Conservation (phyloP, 441 rosid genomes). For the Adansonia gregorii region DNA sequence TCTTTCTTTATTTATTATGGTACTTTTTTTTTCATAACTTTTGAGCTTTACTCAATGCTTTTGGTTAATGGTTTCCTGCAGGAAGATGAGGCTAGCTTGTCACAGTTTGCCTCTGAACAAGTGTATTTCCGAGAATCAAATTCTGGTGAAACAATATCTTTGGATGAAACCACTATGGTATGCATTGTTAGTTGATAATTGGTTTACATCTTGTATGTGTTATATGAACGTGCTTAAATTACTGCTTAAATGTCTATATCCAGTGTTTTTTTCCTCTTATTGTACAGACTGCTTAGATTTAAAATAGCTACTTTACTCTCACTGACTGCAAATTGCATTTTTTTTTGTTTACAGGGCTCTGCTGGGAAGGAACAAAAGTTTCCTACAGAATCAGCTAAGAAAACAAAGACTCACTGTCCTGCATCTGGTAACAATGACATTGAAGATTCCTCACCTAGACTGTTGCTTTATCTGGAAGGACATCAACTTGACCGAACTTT, state of each 20-base stretch:
- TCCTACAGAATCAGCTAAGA: conserved; percentile 38
- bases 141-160: conserved; percentile 38
- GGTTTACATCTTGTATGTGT: conserved; percentile 9
- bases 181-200: conserved; percentile 22
- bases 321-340: conserved; percentile 27
- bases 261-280: conserved; percentile 11
- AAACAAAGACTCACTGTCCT: conserved; percentile 33
- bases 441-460: conserved; percentile 45
- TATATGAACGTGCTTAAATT: conserved; percentile 1
- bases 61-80: conserved; percentile 32
- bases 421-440: conserved; percentile 39
- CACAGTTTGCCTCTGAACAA: conserved; percentile 42
- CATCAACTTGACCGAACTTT: conserved; percentile 55
- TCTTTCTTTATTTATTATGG: not conserved
- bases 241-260: conserved; percentile 1
- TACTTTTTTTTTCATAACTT: not conserved
- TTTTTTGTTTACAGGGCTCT: conserved; percentile 49
- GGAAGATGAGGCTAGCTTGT: conserved; percentile 43
- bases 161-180: conserved; percentile 35
- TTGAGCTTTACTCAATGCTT: conserved; percentile 9
- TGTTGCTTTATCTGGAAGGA: conserved; percentile 76
- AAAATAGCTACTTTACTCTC: conserved; percentile 20
- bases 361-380: conserved; percentile 36
- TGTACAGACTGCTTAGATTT: conserved; percentile 25
- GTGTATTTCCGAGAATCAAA: conserved; percentile 35